Percentiles rank a stretch among this genome's conserved stretches.
Evolutionary conservation across 75 land plant species (phyloP).

Genomic region (Picea glauca): DNA sequence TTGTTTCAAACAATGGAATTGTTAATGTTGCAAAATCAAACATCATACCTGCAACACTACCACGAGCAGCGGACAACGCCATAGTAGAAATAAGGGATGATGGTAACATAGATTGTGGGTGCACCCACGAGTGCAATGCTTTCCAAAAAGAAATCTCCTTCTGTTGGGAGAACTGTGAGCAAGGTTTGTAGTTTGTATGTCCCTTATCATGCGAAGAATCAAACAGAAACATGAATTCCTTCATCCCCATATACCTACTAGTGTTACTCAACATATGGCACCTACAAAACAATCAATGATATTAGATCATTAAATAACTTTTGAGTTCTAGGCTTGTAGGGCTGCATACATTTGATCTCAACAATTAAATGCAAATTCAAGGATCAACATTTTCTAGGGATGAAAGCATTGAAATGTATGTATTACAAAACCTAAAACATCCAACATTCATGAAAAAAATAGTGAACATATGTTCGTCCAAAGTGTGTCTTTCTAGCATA

Average conservation of each 20-base stretch:
- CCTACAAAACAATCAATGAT: conserved; percentile 24
- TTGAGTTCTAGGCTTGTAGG: too few relatives aligned
- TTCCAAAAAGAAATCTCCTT: conserved; percentile 18
- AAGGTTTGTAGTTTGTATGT: not conserved
- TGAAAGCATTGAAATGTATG: too few relatives aligned
- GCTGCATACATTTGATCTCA: too few relatives aligned
- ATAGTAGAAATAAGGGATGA: conserved; percentile 60
- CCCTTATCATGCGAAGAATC: conserved; percentile 2
- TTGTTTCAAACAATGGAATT: not conserved
- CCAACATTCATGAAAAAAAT: too few relatives aligned
- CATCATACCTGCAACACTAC: conserved; percentile 39
- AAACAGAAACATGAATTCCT: conserved; percentile 18
- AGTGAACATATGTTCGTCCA: too few relatives aligned
- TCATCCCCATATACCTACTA: conserved; percentile 16
- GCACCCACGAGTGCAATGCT: conserved; percentile 70
- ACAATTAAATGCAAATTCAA: too few relatives aligned
- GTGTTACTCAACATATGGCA: conserved; percentile 33
- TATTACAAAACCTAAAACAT: too few relatives aligned
- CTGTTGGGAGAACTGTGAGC: not conserved
- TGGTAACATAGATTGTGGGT: conserved; percentile 76
- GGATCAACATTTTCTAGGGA: too few relatives aligned
- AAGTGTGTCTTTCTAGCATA: too few relatives aligned
- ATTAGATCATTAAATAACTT: too few relatives aligned
- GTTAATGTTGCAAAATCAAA: not conserved
- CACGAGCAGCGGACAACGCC: conserved; percentile 46